Conservation (phyloP, 345 rosid genomes). For the Chamaenerion angustifolium region DNA sequence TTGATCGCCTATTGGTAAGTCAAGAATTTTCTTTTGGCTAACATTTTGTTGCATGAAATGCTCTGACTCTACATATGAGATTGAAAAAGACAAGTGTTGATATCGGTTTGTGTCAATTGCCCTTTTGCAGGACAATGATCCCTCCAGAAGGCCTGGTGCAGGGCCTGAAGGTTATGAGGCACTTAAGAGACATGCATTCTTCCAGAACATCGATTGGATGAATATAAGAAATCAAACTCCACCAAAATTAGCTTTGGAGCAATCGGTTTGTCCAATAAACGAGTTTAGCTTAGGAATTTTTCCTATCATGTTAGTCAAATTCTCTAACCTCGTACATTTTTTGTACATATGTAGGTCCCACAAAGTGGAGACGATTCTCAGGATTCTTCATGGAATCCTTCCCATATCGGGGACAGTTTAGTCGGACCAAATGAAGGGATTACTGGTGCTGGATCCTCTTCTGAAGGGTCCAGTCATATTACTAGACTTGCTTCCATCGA, state of each 20-base stretch:
- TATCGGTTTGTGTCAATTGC: neutral
- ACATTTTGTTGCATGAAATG: neutral
- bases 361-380: conserved; percentile 43
- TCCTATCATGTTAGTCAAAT: neutral
- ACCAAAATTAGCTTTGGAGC: conserved; percentile 66
- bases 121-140: conserved; percentile 58
- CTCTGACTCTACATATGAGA: neutral
- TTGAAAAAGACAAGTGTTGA: neutral
- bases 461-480: conserved; percentile 53
- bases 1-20: conserved; percentile 73
- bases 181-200: conserved; percentile 84
- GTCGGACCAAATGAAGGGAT: conserved; percentile 40
- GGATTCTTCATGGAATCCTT: conserved; percentile 64
- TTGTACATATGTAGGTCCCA: conserved; percentile 27
- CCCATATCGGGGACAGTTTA: conserved; percentile 54
- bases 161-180: conserved; percentile 74
- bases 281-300: too few species aligned
- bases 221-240: conserved; percentile 61
- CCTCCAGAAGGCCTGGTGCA: conserved; percentile 85
- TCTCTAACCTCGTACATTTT: neutral
- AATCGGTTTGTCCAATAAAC: conserved; percentile 20
- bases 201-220: conserved; percentile 74
- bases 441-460: conserved; percentile 28
- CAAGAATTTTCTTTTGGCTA: conserved; percentile 6
- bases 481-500: conserved; percentile 96